Evolutionary conservation across 2,329 filamentous ascomycete genomes (phyloP), one percentile per base, ranked within the genome.

Genomic region (Fragosphaeria purpurea): DNA sequence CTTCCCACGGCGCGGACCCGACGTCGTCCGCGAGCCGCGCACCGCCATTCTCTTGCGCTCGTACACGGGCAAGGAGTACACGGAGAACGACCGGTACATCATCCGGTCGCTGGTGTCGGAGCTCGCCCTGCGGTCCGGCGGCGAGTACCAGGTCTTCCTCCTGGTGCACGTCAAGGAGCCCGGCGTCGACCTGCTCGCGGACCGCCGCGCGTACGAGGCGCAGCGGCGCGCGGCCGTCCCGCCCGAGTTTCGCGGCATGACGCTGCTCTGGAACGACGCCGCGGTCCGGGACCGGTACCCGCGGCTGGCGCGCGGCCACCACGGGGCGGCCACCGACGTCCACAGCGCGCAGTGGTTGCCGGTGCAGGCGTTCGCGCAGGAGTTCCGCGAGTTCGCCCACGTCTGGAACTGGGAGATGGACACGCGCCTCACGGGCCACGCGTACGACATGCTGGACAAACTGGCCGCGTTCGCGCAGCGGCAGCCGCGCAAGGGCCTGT

Each of bases 381-480:
- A 85, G 46, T 83, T 88, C 59, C 85, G 85, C 0, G 81, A 91
- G 59, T 93, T 86, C 56, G 85, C 90, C 58, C 88, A 79, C 59
- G 75, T 88, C 58, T 93, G 87, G 86, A 90, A 91, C 63, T 90
- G 86, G 86, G 88, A 93, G 62, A 86, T 88, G 67, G 86, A 93
- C 61, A 82, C 84, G 35, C 77, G 88, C 45, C 85, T 85, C 61
- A 88, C 82, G 0, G 87, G 87, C 7, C 86, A 93, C 56, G 83
- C 89, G 67, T 90, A 91, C 65, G 83, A 91, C 58, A 79, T 91
- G 56, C 77, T 88, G 42, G 76, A 83, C 57, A 82, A 82, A 54
- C 66, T 88, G 7, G 67, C 69, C 30, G 65, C 73, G 1, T 88
- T 86, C 68, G 77, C 78, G 32, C 76, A 75, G 63, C 75, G 74